A percentile compares a stretch with the other conserved stretches of the same genome.
These are phyloP conservation scores for Kodamaea nitidulidarum DNA, from an alignment of 805 yeast species.

Conservation along the genomic window DNA sequence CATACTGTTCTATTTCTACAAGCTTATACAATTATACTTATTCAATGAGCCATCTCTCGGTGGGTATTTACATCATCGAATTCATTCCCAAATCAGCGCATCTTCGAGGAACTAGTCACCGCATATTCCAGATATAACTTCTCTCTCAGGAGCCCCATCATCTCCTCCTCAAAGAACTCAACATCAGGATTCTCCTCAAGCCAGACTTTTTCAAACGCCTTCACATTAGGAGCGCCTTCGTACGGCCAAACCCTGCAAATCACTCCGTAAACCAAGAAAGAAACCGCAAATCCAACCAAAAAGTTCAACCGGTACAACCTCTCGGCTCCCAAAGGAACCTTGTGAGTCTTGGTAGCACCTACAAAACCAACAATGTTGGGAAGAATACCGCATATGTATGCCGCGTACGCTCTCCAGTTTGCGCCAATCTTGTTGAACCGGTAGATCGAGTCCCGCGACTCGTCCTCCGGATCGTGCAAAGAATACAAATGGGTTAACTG, in stretches of 20 bases:
- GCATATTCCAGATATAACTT: neutral
- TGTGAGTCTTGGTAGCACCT: constrained; percentile 68
- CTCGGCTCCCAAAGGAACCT: constrained; percentile 75
- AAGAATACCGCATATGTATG: constrained; percentile 73
- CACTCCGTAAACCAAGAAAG: constrained; percentile 52
- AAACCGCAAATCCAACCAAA: constrained; percentile 66
- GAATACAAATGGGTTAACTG: constrained; percentile 62
- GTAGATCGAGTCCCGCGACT: constrained; percentile 40
- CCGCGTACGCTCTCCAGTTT: constrained; percentile 82
- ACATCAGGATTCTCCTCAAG: constrained; percentile 59
- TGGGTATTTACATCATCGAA: no score
- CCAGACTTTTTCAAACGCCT: constrained; percentile 54
- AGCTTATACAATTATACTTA: no score
- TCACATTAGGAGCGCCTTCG: constrained; percentile 29
- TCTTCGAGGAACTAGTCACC: neutral
- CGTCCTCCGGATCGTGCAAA: constrained; percentile 32
- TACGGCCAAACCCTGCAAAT: constrained; percentile 54
- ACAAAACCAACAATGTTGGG: constrained; percentile 88
- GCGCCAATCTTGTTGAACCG: constrained; percentile 59
- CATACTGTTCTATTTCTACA: no score
- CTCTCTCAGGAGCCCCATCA: constrained; percentile 8
- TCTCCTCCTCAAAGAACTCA: constrained; percentile 52
- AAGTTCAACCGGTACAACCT: constrained; percentile 69
- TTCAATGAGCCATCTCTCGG: no score
- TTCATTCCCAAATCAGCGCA: neutral